Conservation (phyloP, 1,284 basidiomycete genomes). For the Malassezia sympodialis region DNA sequence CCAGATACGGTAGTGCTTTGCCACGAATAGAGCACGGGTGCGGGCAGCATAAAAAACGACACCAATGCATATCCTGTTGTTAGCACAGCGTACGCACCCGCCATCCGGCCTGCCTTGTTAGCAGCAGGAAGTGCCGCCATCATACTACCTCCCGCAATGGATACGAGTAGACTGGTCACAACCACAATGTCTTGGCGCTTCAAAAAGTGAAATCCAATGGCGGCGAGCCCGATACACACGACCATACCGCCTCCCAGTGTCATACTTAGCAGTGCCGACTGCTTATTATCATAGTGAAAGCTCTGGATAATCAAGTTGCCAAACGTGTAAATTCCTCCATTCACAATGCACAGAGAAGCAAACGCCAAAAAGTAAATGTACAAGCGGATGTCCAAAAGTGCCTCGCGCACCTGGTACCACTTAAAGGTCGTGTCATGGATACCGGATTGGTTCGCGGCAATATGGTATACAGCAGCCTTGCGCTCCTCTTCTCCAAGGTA, state of each 20-base stretch:
- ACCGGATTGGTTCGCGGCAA: constrained; percentile 54
- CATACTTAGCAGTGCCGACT: constrained; percentile 40
- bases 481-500: constrained; percentile 53
- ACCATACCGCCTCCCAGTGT: constrained; percentile 32
- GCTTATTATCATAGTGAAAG: constrained; percentile 34
- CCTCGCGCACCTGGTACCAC: constrained; percentile 53
- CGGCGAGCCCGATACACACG: constrained; percentile 27
- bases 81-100: not conserved
- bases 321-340: constrained; percentile 33
- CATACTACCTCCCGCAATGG: constrained; percentile 25
- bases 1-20: constrained; percentile 26
- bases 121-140: not conserved
- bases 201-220: constrained; percentile 20
- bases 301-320: constrained; percentile 37
- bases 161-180: constrained; percentile 26
- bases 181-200: constrained; percentile 29
- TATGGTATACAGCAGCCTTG: constrained; percentile 54
- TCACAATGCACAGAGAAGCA: constrained; percentile 25
- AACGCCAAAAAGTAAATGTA: constrained; percentile 32
- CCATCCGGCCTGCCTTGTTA: not conserved
- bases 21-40: constrained; percentile 27
- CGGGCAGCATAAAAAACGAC: constrained; percentile 24
- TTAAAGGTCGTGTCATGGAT: constrained; percentile 57
- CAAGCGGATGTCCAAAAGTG: constrained; percentile 51
- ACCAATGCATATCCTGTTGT: constrained; percentile 20